These are phyloP conservation scores for Pittosporum tobira DNA, from an alignment of 129 eudicot genomes.

Conservation along the genomic window DNA sequence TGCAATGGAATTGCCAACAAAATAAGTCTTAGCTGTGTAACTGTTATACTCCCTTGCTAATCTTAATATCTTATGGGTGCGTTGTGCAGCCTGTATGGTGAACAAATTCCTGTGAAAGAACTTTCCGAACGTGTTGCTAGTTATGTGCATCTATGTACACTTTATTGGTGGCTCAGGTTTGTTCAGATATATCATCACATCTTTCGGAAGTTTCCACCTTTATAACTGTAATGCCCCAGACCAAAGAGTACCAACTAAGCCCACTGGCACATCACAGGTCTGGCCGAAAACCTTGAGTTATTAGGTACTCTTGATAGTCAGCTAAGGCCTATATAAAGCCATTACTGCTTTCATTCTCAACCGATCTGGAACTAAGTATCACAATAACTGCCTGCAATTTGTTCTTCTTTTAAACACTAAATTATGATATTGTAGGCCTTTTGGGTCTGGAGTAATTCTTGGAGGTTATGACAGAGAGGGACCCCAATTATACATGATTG, in stretches of 20 bases:
- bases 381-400: too few relatives aligned
- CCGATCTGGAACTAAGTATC: too few relatives aligned
- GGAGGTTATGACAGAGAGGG: conserved; percentile 99
- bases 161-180: conserved; percentile 99
- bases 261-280: too few relatives aligned
- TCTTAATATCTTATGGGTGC: background rate
- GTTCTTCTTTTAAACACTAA: background rate
- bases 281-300: too few relatives aligned
- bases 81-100: conserved; percentile 73
- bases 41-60: background rate
- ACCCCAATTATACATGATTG: conserved; percentile 94
- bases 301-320: too few relatives aligned
- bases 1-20: background rate
- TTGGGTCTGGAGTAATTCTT: conserved; percentile 88
- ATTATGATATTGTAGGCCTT: conserved; percentile 49
- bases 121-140: conserved; percentile 97
- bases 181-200: background rate
- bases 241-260: too few relatives aligned
- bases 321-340: too few relatives aligned
- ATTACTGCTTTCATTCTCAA: too few relatives aligned
- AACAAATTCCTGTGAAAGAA: conserved; percentile 86
- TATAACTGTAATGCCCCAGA: too few relatives aligned
- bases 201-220: too few relatives aligned
- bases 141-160: conserved; percentile 89
- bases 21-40: background rate